A percentile compares a stretch with the other conserved stretches of the same genome.
Conservation (phyloP, 177 flowering plant genomes). For the Tripterygium wilfordii region DNA sequence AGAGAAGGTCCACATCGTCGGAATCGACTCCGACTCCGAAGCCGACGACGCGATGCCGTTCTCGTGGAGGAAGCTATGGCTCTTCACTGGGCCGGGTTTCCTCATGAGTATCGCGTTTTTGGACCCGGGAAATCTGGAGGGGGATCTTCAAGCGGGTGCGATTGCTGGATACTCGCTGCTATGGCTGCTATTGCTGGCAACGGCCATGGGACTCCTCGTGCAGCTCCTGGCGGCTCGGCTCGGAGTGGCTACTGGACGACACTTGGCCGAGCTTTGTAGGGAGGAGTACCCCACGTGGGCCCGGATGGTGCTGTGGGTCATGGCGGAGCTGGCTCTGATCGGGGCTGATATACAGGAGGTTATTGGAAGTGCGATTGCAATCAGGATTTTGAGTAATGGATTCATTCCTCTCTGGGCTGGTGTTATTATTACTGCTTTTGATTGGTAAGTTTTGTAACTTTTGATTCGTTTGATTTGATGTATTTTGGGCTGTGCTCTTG, state of each 20-base stretch:
- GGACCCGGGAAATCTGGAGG: conserved; percentile 73
- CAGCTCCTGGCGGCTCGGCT: conserved; percentile 63
- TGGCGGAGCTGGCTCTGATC: conserved; percentile 66
- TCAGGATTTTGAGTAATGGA: conserved; percentile 56
- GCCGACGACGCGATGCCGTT: conserved; percentile 38
- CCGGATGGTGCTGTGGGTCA: conserved; percentile 47
- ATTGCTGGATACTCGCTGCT: conserved; percentile 66
- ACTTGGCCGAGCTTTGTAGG: conserved; percentile 67
- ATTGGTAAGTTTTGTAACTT: conserved; percentile 37
- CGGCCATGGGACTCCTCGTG: conserved; percentile 59
- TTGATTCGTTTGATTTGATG: background rate
- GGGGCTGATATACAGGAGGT: conserved; percentile 77
- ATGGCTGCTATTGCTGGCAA: conserved; percentile 67
- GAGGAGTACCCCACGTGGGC: conserved; percentile 79
- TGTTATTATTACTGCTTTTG: conserved; percentile 52
- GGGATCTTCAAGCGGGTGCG: conserved; percentile 70
- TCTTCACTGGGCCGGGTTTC: conserved; percentile 70
- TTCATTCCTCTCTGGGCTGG: conserved; percentile 65
- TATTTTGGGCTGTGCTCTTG: background rate
- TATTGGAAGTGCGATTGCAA: conserved; percentile 72
- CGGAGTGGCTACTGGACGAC: conserved; percentile 68
- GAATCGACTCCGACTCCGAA: conserved; percentile 9
- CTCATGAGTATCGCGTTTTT: conserved; percentile 68
- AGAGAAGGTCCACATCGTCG: conserved; percentile 43
- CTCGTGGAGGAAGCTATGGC: conserved; percentile 73